Evolutionary conservation across 2,329 filamentous ascomycete species (phyloP).

Genomic region (Chaetomiaceae sp.): DNA sequence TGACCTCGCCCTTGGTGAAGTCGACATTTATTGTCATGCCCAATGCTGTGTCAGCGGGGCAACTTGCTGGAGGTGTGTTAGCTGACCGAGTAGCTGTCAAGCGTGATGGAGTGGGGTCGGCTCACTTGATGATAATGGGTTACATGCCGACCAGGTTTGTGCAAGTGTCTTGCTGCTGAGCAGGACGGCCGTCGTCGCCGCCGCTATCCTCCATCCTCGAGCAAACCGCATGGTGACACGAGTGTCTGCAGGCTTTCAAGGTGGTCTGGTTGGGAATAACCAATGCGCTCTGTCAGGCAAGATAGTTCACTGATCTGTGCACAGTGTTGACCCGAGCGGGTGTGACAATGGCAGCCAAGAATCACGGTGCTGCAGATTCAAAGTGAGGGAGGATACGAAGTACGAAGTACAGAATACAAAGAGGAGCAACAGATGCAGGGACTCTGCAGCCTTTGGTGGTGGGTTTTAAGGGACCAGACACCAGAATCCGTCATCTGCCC

Average conservation of each 20-base stretch:
- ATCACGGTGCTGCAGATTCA: too few species aligned
- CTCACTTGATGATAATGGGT: constrained; percentile 30
- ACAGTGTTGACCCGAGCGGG: background rate
- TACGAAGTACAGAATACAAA: constrained; percentile 1
- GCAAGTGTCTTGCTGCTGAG: constrained; percentile 22
- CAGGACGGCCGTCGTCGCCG: constrained; percentile 20
- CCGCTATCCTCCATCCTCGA: constrained; percentile 20
- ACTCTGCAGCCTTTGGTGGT: background rate
- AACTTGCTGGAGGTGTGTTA: constrained; percentile 43
- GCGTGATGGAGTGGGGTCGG: background rate
- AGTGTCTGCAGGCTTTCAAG: too few species aligned
- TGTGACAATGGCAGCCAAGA: too few species aligned
- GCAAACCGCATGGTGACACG: constrained; percentile 25
- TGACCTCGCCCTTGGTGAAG: constrained; percentile 72
- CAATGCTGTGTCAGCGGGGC: constrained; percentile 72
- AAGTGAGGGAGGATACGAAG: too few species aligned
- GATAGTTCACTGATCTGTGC: background rate
- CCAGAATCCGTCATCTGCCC: constrained; percentile 2
- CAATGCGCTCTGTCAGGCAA: too few species aligned
- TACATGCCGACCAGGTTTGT: constrained; percentile 33
- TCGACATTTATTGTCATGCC: constrained; percentile 79
- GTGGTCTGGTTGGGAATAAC: too few species aligned
- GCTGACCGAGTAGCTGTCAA: background rate
- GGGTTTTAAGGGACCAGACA: background rate
- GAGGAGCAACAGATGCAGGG: background rate